phyloP scores from a whole-genome alignment of 2,329 filamentous ascomycete species.

The Colletotrichum sp. region DNA sequence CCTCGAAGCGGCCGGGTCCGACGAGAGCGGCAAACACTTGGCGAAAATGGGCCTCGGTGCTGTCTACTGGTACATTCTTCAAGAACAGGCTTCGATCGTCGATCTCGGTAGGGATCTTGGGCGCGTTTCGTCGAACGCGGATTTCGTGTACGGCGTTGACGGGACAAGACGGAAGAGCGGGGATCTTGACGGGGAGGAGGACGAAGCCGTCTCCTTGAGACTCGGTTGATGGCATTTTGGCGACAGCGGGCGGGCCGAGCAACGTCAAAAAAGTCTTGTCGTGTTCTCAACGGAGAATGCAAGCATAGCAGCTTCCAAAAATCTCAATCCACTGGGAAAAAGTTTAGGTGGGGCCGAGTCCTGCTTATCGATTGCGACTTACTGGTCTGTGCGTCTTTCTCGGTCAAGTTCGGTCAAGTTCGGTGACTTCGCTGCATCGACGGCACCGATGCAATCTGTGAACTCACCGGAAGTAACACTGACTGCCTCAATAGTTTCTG shows the following conservation, averaged over 20 bases:
- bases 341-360: neutral
- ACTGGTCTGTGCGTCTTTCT: neutral
- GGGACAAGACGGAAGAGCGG: slow-evolving; percentile 66
- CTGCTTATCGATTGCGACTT: neutral
- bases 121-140: slow-evolving; percentile 83
- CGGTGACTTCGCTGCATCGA: neutral
- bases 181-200: slow-evolving; percentile 71
- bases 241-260: slow-evolving; percentile 24
- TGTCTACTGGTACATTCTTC: slow-evolving; percentile 87
- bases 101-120: slow-evolving; percentile 75
- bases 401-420: neutral
- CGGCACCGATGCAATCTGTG: neutral
- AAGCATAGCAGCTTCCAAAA: neutral
- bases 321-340: neutral
- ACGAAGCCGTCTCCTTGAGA: slow-evolving; percentile 61
- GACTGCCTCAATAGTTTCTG: neutral
- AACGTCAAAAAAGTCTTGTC: neutral
- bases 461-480: neutral
- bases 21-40: slow-evolving; percentile 77
- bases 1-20: slow-evolving; percentile 79
- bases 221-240: slow-evolving; percentile 21
- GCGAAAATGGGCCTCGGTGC: slow-evolving; percentile 78
- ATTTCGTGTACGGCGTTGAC: slow-evolving; percentile 76
- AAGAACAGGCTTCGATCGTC: slow-evolving; percentile 84
- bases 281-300: neutral